Percentiles rank a stretch among this genome's conserved stretches.
Conservation (phyloP, 2,329 filamentous ascomycete species). For the Rhytidhysteron rufulum region DNA sequence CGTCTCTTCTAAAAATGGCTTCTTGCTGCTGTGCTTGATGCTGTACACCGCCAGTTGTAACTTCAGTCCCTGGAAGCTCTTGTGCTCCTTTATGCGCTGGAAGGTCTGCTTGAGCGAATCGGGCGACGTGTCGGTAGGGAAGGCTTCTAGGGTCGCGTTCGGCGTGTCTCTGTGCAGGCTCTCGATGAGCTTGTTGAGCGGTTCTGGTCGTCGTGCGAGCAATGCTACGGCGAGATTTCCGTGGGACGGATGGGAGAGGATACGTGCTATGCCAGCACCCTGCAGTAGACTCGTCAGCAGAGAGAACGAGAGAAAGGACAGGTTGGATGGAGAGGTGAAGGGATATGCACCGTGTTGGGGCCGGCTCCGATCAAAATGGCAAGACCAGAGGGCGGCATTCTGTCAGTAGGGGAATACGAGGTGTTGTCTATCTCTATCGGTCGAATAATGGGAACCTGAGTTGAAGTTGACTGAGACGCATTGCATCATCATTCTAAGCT, state of each 20-base stretch:
- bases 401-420: no score
- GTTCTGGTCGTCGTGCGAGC: conserved; percentile 48
- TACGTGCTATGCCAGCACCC: conserved; percentile 54
- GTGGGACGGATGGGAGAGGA: conserved; percentile 48
- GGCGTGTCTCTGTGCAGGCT: conserved; percentile 40
- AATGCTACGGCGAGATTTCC: conserved; percentile 56
- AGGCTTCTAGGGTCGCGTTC: conserved; percentile 48
- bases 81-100: conserved; percentile 45
- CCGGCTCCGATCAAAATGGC: conserved; percentile 32
- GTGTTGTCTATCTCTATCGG: no score
- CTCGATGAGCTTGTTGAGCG: conserved; percentile 41
- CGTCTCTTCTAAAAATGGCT: conserved; percentile 54
- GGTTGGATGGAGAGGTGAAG: neutral
- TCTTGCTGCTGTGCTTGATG: conserved; percentile 54
- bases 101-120: conserved; percentile 48
- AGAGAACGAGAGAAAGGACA: neutral
- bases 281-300: no score
- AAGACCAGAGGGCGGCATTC: conserved; percentile 26
- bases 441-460: no score
- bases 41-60: conserved; percentile 53
- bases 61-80: conserved; percentile 48
- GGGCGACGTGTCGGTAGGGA: conserved; percentile 50
- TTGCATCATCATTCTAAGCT: no score
- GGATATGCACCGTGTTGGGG: conserved; percentile 26
- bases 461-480: no score